These are phyloP conservation scores for Butyriboletus pseudospeciosus DNA, from an alignment of 1,284 basidiomycete species.

Conservation along the genomic window DNA sequence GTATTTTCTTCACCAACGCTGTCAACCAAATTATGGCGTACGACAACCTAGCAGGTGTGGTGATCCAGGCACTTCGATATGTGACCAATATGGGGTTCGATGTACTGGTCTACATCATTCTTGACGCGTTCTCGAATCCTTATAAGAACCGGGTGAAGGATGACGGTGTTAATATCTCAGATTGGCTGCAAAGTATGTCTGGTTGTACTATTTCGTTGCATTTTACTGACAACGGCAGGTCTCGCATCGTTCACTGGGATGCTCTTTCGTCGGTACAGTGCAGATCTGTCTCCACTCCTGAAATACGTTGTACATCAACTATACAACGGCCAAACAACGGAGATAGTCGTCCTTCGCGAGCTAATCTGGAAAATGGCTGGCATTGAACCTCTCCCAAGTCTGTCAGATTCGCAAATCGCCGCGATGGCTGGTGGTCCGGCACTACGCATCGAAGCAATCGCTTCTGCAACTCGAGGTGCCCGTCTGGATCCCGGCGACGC, in stretches of 20 bases:
- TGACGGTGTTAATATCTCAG: constrained; percentile 86
- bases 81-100: constrained; percentile 92
- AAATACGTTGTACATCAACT: constrained; percentile 92
- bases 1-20: constrained; percentile 85
- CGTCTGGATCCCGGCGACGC: constrained; percentile 61
- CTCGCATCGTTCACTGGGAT: constrained; percentile 92
- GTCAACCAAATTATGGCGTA: constrained; percentile 96
- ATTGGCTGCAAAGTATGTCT: constrained; percentile 89
- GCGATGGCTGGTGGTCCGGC: constrained; percentile 89
- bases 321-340: constrained; percentile 77
- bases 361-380: constrained; percentile 95
- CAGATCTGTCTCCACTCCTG: constrained; percentile 80
- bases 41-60: constrained; percentile 87
- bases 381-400: constrained; percentile 83
- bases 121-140: constrained; percentile 87
- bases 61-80: constrained; percentile 88
- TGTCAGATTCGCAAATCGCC: constrained; percentile 83
- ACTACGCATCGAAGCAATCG: constrained; percentile 82
- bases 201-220: constrained; percentile 1
- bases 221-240: constrained; percentile 43
- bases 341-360: constrained; percentile 88
- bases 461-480: constrained; percentile 66
- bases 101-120: constrained; percentile 82
- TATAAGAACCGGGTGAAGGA: constrained; percentile 83
- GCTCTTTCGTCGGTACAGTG: constrained; percentile 82